Percentiles rank a stretch among this genome's conserved stretches.
These are phyloP conservation scores for Clarireedia paspali DNA, from an alignment of 2,329 filamentous ascomycete species.

Conservation along the genomic window DNA sequence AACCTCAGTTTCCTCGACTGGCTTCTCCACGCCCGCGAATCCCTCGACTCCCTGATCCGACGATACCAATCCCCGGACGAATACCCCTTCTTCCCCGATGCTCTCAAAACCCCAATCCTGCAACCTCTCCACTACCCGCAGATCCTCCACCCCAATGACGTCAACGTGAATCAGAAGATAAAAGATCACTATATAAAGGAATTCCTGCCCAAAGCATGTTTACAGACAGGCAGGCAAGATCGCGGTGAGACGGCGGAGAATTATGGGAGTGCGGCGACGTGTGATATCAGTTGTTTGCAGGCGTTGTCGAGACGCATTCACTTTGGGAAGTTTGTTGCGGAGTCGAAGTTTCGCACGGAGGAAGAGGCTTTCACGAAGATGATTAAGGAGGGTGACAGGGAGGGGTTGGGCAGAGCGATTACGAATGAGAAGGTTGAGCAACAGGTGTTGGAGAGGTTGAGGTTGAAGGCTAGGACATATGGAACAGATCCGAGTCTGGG, in stretches of 20 bases:
- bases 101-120: slow-evolving; percentile 73
- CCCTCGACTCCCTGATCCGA: slow-evolving; percentile 83
- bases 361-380: slow-evolving; percentile 71
- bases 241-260: slow-evolving; percentile 85
- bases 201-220: slow-evolving; percentile 78
- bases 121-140: slow-evolving; percentile 79
- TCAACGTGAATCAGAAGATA: slow-evolving; percentile 84
- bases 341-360: slow-evolving; percentile 86
- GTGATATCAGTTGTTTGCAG: slow-evolving; percentile 85
- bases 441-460: slow-evolving; percentile 80
- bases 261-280: slow-evolving; percentile 87
- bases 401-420: slow-evolving; percentile 82
- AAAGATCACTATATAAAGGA: slow-evolving; percentile 76
- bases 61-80: slow-evolving; percentile 96
- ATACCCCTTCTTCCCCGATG: slow-evolving; percentile 89
- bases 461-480: slow-evolving; percentile 87
- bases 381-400: slow-evolving; percentile 72
- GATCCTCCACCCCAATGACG: slow-evolving; percentile 80
- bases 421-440: slow-evolving; percentile 84
- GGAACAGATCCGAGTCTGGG: slow-evolving; percentile 75
- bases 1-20: slow-evolving; percentile 85
- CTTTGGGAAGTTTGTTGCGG: slow-evolving; percentile 97
- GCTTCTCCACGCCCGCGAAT: slow-evolving; percentile 85
- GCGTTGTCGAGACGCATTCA: slow-evolving; percentile 86
- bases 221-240: slow-evolving; percentile 68